Conservation (phyloP, 805 yeast genomes). For the Yamadazyma phyllophila region DNA sequence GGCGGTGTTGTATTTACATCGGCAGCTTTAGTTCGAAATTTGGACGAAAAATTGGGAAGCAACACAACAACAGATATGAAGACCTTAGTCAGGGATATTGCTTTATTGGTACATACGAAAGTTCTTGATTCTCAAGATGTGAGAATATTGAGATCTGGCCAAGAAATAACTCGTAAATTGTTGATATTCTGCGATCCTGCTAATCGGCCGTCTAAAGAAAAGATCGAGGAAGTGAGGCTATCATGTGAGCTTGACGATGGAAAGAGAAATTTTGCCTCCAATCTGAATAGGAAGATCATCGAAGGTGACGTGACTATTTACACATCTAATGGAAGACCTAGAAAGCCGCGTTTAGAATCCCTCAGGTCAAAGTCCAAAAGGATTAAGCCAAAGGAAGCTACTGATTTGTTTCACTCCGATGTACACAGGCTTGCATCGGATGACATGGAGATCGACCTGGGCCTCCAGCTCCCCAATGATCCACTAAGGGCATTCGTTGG, state of each 20-base stretch:
- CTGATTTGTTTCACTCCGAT: neutral
- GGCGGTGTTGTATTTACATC: slow-evolving; percentile 41
- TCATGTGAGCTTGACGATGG: slow-evolving; percentile 28
- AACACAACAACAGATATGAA: slow-evolving; percentile 35
- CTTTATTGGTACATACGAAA: slow-evolving; percentile 21
- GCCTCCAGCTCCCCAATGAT: neutral
- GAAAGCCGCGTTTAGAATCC: slow-evolving; percentile 21
- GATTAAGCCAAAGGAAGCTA: neutral
- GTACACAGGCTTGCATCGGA: neutral
- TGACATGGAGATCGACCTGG: neutral
- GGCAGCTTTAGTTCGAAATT: slow-evolving; percentile 27
- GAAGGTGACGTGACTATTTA: slow-evolving; percentile 29
- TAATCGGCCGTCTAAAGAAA: slow-evolving; percentile 25
- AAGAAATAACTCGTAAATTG: slow-evolving; percentile 27
- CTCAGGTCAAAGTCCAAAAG: neutral
- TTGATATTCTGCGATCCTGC: slow-evolving; percentile 28
- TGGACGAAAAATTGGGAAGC: slow-evolving; percentile 29
- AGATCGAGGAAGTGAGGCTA: slow-evolving; percentile 25
- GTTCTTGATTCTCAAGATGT: slow-evolving; percentile 24
- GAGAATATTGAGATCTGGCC: slow-evolving; percentile 25
- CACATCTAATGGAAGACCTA: slow-evolving; percentile 8
- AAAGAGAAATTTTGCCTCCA: slow-evolving; percentile 7
- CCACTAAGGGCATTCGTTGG: slow-evolving; percentile 14
- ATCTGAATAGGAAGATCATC: slow-evolving; percentile 19
- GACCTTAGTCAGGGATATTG: slow-evolving; percentile 39